A percentile compares a stretch with the other conserved stretches of the same genome.
These are phyloP conservation scores for Sarocladiaceae sp. DNA, from an alignment of 2,329 filamentous ascomycete species.

Conservation along the genomic window DNA sequence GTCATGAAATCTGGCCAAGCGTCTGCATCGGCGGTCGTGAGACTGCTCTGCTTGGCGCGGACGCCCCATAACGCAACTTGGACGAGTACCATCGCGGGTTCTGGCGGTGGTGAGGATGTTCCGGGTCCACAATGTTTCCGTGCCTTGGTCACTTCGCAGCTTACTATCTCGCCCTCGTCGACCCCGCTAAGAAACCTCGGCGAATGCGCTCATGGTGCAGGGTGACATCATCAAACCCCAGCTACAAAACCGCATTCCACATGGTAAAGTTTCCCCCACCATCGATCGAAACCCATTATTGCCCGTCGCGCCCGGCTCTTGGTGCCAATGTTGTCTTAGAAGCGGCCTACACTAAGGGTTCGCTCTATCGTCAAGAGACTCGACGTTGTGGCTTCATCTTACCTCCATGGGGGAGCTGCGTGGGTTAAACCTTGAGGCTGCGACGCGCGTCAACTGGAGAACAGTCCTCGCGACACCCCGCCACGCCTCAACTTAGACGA, in stretches of 20 bases:
- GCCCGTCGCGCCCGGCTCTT: neutral
- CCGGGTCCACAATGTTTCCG: neutral
- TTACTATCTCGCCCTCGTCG: neutral
- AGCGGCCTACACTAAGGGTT: neutral
- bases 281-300: neutral
- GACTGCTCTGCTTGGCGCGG: too few relatives aligned
- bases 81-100: too few relatives aligned
- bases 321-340: neutral
- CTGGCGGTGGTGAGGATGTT: neutral
- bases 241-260: too few relatives aligned
- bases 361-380: too few relatives aligned
- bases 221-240: constrained; percentile 7
- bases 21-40: too few relatives aligned
- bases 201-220: too few relatives aligned
- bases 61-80: too few relatives aligned
- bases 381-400: too few relatives aligned
- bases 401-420: neutral
- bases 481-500: neutral
- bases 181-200: neutral
- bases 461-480: neutral
- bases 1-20: too few relatives aligned
- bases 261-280: too few relatives aligned
- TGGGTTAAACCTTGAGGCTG: neutral
- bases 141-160: neutral
- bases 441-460: neutral